Evolutionary conservation across 163 green algal species (phyloP), one percentile per base, ranked within the genome.

Genomic region (Scenedesmus sp.): DNA sequence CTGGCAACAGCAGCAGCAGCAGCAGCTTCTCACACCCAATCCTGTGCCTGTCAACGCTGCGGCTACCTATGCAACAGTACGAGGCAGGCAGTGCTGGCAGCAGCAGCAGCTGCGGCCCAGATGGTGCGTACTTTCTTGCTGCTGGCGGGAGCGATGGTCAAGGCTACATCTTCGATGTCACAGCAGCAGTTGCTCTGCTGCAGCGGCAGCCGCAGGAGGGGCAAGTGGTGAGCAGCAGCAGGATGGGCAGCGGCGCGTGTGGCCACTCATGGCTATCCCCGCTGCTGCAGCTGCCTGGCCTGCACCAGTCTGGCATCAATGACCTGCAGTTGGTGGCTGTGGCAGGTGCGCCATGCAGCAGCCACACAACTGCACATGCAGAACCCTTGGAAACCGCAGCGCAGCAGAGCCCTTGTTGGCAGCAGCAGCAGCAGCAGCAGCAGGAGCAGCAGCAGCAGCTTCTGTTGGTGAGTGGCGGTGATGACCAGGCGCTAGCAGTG

Each of bases 281-380:
- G 23, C 34, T 81, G n/a, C 76, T 91, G 60, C 55, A 70, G 23
- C 56, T 87, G 74, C 88, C 74, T 57, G 23, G 52, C 15, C 4
- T 91, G n/a, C 88, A 91, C 77, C 88, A 91, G 66, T 91, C 88
- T 59, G 88, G 76, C 12, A n/a, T 91, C 34, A 91, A 91, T 77
- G 88, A 79, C n/a, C 5, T 91, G 74, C 10, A 59, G 3, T 56
- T 91, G n/a, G n/a, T 76, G 57, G 8, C 46, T n/a, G 23, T 46
- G n/a, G 13, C 57, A 87, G 23, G 15, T 3, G 2, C 55, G 16
- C 8, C 57, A 87, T n/a, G 59, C 77, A 81, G 67, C 66, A 77
- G 70, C 23, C 23, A 83, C 7, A 16, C 64, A 34, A 46, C 4
- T 9, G 57, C 3, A 34, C 1, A 1, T 64, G 54, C 34, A 62